Base-by-base conservation (phyloP, 2,329 filamentous ascomycete genomes). In the Ophiostoma quercus region DNA sequence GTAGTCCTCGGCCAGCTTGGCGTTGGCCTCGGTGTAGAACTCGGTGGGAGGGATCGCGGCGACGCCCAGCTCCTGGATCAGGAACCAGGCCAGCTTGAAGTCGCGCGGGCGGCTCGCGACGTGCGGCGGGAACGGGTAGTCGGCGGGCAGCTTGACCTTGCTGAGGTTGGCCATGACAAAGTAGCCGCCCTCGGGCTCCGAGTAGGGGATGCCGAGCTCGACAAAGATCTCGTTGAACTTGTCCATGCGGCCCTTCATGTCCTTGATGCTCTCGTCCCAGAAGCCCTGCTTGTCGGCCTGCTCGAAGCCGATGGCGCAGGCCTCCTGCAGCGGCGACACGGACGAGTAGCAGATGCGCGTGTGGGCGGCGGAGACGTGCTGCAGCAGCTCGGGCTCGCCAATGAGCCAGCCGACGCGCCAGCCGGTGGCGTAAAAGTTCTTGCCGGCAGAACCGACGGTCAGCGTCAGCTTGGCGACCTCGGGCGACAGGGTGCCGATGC, bases 401-500 rank as follows among this genome's bases (percentile, higher is more conserved):
- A 98, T 95, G 51, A 99, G 83, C 88, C 94, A 99, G 69, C 95
- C 87, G 4, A 98, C 94, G 71, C 95, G 89, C 95, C 95, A 99
- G 66, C 95, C 95, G 0, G 95, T 99, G 70, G 92, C 92, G 77
- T 98, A 98, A 80, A 99, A 99, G 83, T 95, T 96, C 85, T 99
- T 99, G 75, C 95, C 95, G 0, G 93, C 95, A 0, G 93, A 97
- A 25, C 95, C 95, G 39, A 99, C 95, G 0, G 95, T 98, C 67
- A 99, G 81, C 4, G 95, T 98, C 74, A 96, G 85, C 71, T 87
- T 87, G 75, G 93, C 93, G 68, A 98, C 88, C 78, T 97, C 93
- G 0, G 94, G 93, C 0, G 92, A 96, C 22, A 99, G 83, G 0
- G 93, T 97, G 32, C 92, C 92, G 69, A 98, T 90, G 75, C 95